Evolutionary conservation across 139 green algal genomes (phyloP).

Genomic region (Deuterostichococcus epilithicus): DNA sequence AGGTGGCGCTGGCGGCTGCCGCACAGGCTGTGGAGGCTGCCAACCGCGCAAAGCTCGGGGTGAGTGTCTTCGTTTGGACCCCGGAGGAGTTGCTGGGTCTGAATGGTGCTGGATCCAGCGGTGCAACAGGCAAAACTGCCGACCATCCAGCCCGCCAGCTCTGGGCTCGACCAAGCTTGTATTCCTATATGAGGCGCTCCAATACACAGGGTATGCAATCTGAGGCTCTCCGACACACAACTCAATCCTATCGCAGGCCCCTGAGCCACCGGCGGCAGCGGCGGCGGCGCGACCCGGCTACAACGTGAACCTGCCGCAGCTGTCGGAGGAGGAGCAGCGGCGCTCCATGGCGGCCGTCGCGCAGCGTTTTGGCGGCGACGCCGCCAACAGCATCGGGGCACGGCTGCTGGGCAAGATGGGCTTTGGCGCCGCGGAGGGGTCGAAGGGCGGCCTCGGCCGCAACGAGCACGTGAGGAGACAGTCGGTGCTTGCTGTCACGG

Average conservation of each 20-base stretch:
- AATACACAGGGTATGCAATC: too few species aligned
- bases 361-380: constrained; percentile 37
- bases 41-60: background rate
- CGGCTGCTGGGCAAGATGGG: constrained; percentile 73
- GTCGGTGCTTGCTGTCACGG: background rate
- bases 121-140: too few species aligned
- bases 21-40: constrained; percentile 8
- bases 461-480: constrained; percentile 34
- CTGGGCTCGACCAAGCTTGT: too few species aligned
- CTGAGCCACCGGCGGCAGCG: background rate
- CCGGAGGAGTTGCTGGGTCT: too few species aligned
- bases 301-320: constrained; percentile 10
- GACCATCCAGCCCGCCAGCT: too few species aligned
- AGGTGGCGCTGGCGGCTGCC: constrained; percentile 46
- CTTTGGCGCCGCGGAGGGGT: constrained; percentile 40
- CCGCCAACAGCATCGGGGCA: constrained; percentile 47
- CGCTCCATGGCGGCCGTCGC: constrained; percentile 25
- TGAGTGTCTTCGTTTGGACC: too few species aligned
- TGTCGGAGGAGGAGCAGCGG: constrained; percentile 34
- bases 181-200: too few species aligned
- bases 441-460: constrained; percentile 44
- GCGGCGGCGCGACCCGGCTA: background rate
- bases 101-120: too few species aligned
- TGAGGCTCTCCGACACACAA: too few species aligned
- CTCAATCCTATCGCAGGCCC: background rate